Evolutionary conservation across 139 green algal species (phyloP).

Genomic region (Chlamydomonas urium): DNA sequence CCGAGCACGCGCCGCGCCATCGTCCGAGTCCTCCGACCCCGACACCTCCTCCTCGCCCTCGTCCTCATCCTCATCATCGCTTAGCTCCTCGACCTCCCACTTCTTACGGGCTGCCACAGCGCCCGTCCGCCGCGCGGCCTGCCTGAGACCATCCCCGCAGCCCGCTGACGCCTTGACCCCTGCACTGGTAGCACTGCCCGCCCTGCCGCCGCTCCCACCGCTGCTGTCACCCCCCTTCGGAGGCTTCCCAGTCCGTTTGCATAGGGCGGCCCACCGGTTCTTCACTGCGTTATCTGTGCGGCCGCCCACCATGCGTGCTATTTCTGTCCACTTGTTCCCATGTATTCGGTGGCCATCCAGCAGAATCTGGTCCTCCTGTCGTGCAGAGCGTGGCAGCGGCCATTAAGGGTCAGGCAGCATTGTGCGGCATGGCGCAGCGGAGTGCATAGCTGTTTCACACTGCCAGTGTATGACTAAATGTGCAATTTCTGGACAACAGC

Average conservation of each 20-base stretch:
- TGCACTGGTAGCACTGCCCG: background rate
- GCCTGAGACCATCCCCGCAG: background rate
- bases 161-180: background rate
- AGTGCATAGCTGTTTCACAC: background rate
- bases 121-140: background rate
- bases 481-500: background rate
- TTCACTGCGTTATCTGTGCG: conserved; percentile 75
- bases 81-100: background rate
- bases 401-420: background rate
- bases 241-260: conserved; percentile 6
- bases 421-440: background rate
- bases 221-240: too few species aligned
- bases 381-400: background rate
- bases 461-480: background rate
- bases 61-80: conserved; percentile 5
- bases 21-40: conserved; percentile 6
- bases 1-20: background rate
- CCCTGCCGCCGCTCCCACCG: background rate
- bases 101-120: background rate
- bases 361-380: conserved; percentile 54
- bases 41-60: background rate
- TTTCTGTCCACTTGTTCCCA: conserved; percentile 74
- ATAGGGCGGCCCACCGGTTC: conserved; percentile 38
- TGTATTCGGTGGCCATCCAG: conserved; percentile 44
- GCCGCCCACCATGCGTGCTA: conserved; percentile 64